phyloP scores from a whole-genome alignment of 148 eudicot species.

The Vaccinium corymbosum region DNA sequence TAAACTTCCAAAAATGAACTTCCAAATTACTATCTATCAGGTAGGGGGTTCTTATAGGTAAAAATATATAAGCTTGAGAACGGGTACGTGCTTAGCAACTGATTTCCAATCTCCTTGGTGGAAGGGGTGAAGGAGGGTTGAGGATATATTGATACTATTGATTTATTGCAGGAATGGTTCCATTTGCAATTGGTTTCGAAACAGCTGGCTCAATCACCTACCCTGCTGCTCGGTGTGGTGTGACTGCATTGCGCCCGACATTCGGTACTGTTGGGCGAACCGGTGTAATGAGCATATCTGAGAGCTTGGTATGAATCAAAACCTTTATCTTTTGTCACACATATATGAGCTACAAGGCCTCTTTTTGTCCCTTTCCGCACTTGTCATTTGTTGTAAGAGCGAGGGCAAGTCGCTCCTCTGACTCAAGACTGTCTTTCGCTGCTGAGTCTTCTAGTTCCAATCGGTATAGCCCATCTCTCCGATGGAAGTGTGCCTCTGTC shows the following conservation, averaged over 20 bases:
- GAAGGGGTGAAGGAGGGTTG: background rate
- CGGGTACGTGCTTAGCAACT: background rate
- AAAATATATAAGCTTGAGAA: background rate
- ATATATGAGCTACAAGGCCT: background rate
- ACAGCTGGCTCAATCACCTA: slow-evolving; percentile 85
- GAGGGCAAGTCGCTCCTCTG: too few species aligned
- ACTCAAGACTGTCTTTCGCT: too few species aligned
- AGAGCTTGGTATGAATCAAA: slow-evolving; percentile 59
- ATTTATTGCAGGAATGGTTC: slow-evolving; percentile 61
- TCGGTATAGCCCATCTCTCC: too few species aligned
- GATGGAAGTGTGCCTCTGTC: too few species aligned
- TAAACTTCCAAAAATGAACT: background rate
- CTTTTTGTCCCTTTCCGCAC: background rate
- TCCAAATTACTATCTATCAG: too few species aligned
- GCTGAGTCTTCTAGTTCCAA: too few species aligned
- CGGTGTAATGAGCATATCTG: slow-evolving; percentile 90
- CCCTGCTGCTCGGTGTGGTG: slow-evolving; percentile 91
- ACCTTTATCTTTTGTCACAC: background rate
- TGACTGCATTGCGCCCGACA: slow-evolving; percentile 80
- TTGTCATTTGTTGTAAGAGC: background rate
- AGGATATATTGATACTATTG: background rate
- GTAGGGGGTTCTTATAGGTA: background rate
- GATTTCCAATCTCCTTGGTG: background rate
- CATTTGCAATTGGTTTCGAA: slow-evolving; percentile 96
- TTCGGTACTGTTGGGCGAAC: slow-evolving; percentile 88